Evolutionary conservation across 805 yeast species (phyloP).

Genomic region (Kluyveromyces aestuarii): DNA sequence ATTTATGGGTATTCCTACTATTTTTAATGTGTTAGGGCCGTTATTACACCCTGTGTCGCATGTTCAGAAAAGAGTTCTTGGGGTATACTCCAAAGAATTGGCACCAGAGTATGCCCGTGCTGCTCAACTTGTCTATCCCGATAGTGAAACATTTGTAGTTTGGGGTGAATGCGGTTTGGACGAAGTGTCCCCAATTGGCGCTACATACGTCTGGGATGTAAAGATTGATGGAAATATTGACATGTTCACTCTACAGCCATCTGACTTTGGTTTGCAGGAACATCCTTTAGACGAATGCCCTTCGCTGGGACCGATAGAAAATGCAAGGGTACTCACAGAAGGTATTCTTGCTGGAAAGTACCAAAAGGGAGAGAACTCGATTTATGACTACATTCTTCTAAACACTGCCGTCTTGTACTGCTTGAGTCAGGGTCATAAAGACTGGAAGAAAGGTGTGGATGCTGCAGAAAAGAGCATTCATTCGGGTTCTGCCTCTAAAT

Average conservation of each 20-base stretch:
- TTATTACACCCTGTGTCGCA: conserved; percentile 82
- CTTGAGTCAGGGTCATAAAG: conserved; percentile 54
- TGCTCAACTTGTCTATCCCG: conserved; percentile 44
- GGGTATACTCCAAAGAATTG: conserved; percentile 72
- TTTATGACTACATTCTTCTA: conserved; percentile 83
- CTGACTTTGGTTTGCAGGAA: conserved; percentile 72
- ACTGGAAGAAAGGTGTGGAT: conserved; percentile 72
- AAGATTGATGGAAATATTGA: conserved; percentile 23
- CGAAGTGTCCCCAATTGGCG: conserved; percentile 86
- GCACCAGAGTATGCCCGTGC: conserved; percentile 85
- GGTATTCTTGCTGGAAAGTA: conserved; percentile 36
- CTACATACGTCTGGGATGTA: conserved; percentile 71
- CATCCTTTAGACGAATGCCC: conserved; percentile 60
- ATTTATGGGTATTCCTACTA: conserved; percentile 79
- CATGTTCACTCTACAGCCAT: conserved; percentile 47
- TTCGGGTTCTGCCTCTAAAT: conserved; percentile 55
- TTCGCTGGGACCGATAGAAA: conserved; percentile 82
- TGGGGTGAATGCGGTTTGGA: conserved; percentile 91
- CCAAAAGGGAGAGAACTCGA: conserved; percentile 44
- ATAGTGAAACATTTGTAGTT: conserved; percentile 66
- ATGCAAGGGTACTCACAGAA: conserved; percentile 47
- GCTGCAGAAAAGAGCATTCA: conserved; percentile 60
- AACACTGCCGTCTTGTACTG: conserved; percentile 85
- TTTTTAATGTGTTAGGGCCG: conserved; percentile 92
- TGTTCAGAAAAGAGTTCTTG: conserved; percentile 68